Evolutionary conservation across 2,329 filamentous ascomycete species (phyloP), one percentile per base, ranked within the genome.

Genomic region (Fusarium pseudoanthophilum): DNA sequence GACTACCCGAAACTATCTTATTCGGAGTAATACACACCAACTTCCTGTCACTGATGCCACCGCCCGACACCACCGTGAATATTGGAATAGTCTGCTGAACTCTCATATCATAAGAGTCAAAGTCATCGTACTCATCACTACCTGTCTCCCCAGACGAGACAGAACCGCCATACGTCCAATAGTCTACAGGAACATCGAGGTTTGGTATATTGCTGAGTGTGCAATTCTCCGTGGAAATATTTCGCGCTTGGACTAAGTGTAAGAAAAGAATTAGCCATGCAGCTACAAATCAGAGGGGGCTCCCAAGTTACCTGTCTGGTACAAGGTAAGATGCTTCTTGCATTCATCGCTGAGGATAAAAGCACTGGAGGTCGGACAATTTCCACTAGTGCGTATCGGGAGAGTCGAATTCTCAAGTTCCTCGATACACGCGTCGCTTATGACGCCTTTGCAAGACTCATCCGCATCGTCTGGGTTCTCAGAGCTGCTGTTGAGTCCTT

Each of bases 381-480:
- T 18, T n/a, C 11, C 1, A 9, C 3, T 4, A n/a, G 28, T n/a
- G 4, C 7, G 1, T 3, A 49, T 8, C 11, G 58, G 14, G 1
- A 26, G 20, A 16, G 21, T n/a, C 10, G 9, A 30, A 1, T 7
- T 15, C 18, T 32, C 36, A 1, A 63, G 5, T 7, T 28, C 34
- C 1, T 39, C 4, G 14, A 64, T 39, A 3, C 62, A 64, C 5
- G 34, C 7, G 7, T 64, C 39, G 0, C 20, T 53, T 2, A 64
- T 5, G 3, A 63, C 43, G 8, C 46, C 46, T 5, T 32, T 10
- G 5, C 58, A 64, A 2, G 62, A 63, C 1, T 7, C 14, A 18
- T 24, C n/a, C 0, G 46, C 18, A 11, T 28, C n/a, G 0, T 21
- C 20, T 4, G 58, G n/a, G 14, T 53, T 45, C 6, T 24, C 24